Conservation (phyloP, 2,329 filamentous ascomycete genomes). For the Botrytis paeoniae region DNA sequence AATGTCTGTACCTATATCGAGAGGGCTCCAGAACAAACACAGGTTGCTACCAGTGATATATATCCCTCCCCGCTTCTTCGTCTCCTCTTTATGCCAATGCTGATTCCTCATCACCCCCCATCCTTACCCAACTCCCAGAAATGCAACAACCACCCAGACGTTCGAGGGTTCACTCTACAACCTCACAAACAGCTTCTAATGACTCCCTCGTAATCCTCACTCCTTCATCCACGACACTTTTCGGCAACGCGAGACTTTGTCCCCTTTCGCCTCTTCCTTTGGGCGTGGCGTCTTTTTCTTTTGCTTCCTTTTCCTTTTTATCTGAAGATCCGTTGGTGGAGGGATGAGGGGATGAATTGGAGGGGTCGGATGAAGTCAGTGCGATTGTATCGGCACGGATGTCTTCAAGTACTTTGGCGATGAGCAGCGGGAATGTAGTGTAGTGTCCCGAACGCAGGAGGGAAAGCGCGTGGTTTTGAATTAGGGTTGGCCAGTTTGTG, state of each 20-base stretch:
- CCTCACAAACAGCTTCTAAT: slow-evolving; percentile 46
- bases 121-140: neutral
- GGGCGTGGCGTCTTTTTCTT: neutral
- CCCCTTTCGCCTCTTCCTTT: slow-evolving; percentile 28
- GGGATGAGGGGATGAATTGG: neutral
- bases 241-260: slow-evolving; percentile 53
- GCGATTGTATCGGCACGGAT: slow-evolving; percentile 40
- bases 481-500: slow-evolving; percentile 59
- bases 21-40: neutral
- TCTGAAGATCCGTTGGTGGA: slow-evolving; percentile 14
- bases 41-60: neutral
- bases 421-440: slow-evolving; percentile 58
- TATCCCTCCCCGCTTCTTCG: neutral
- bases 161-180: slow-evolving; percentile 25
- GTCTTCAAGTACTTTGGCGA: slow-evolving; percentile 60
- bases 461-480: slow-evolving; percentile 57
- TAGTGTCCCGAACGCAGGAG: slow-evolving; percentile 60
- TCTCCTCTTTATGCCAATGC: neutral
- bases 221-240: slow-evolving; percentile 59
- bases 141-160: neutral
- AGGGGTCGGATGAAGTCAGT: slow-evolving; percentile 23
- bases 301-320: slow-evolving; percentile 16
- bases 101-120: neutral
- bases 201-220: slow-evolving; percentile 58
- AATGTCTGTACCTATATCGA: neutral